Evolutionary conservation across 768 basidiomycete genomes (phyloP), one percentile per base, ranked within the genome.

Genomic region (Tricholoma sp.): DNA sequence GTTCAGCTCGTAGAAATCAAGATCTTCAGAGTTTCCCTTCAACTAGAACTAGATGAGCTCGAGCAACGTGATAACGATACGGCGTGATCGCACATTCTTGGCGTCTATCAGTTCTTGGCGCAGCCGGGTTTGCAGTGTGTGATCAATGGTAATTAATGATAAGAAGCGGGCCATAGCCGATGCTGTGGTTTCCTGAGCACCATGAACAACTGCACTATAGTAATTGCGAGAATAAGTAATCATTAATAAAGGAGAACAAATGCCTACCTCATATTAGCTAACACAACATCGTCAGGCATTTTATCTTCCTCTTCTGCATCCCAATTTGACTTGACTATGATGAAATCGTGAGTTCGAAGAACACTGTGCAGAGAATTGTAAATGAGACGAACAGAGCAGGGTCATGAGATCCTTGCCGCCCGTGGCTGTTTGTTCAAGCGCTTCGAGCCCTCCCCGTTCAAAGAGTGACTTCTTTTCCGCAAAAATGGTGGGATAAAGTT

Each of bases 1-100:
- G 22, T 72, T 67, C 7, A 81, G 66, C 6, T 71, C 68, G 50
- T 76, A 73, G 59, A 71, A 79, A 19, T 66, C 61, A 14, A 78
- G 56, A 51, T 72, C 67, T 2, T 66, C 67, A 19, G 63, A 58
- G 5, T 55, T 59, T n/a, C 65, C 66, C 47, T 66, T 69, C 3
- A 14, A 54, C 55, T 54, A 27, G 6, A 10, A 18, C 5, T 12
- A 31, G 4, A 31, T 50, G 2, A 50, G n/a, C n/a, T 8, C 10
- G 7, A 18, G 47, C 11, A 24, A n/a, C 27, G 18, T 5, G 50
- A 45, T 19, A 16, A n/a, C 14, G 3, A 32, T 18, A 37, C 9
- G 12, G 37, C 21, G 16, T 22, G 10, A n/a, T 16, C 37, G 4
- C 10, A 39, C 21, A 61, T 16, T 64, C 51, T 5, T 55, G 1